Percentiles rank a stretch among this genome's conserved stretches.
Conservation (phyloP, 2,329 filamentous ascomycete species). For the Trichoderma sp. region DNA sequence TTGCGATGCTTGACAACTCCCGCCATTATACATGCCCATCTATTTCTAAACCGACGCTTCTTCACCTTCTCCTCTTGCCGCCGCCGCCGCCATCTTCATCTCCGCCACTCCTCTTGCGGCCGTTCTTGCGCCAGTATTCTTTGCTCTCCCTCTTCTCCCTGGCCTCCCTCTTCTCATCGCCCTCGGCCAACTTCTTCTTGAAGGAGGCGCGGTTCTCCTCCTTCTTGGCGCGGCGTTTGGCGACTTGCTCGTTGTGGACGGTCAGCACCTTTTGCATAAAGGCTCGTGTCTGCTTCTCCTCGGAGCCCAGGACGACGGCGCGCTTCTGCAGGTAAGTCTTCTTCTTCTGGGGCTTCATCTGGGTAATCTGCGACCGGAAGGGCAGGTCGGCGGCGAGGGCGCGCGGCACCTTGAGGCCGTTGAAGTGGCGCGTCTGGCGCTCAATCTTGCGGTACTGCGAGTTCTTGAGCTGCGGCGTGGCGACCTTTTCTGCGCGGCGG, state of each 20-base stretch:
- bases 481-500: constrained; percentile 71
- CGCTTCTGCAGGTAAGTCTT: constrained; percentile 93
- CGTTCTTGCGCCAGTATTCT: constrained; percentile 91
- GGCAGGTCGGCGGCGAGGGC: constrained; percentile 82
- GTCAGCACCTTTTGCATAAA: constrained; percentile 93
- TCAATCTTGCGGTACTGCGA: constrained; percentile 76
- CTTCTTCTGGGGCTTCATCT: constrained; percentile 76
- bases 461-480: constrained; percentile 80
- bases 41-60: background rate
- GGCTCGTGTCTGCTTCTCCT: constrained; percentile 86
- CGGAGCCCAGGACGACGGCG: constrained; percentile 79
- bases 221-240: constrained; percentile 81
- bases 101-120: constrained; percentile 62
- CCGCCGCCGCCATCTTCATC: constrained; percentile 43
- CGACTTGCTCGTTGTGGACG: constrained; percentile 84
- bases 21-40: background rate
- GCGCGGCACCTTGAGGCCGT: constrained; percentile 73
- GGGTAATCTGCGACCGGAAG: constrained; percentile 86
- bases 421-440: constrained; percentile 72
- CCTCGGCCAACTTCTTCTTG: constrained; percentile 78
- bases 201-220: constrained; percentile 82
- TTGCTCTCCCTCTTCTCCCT: constrained; percentile 89
- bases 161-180: constrained; percentile 79
- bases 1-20: background rate
- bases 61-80: constrained; percentile 40